Conservation (phyloP, 2,329 filamentous ascomycete species). For the Pseudovirgaria hyperparasitica region DNA sequence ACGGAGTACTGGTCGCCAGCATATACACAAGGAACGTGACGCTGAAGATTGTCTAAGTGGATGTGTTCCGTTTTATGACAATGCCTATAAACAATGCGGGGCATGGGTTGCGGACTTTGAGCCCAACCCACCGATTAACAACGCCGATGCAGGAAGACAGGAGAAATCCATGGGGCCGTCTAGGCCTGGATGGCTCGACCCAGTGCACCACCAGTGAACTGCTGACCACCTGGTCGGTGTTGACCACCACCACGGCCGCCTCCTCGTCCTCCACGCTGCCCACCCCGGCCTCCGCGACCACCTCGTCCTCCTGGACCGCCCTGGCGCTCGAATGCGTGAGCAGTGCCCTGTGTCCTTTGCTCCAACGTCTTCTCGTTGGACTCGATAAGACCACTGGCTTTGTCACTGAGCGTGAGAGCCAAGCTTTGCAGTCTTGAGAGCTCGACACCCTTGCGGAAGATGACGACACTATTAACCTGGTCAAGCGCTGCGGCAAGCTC, state of each 20-base stretch:
- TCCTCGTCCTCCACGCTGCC: conserved; percentile 50
- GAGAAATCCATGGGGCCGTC: too few species aligned
- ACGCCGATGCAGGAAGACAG: too few species aligned
- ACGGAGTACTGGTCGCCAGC: conserved; percentile 90
- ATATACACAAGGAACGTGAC: conserved; percentile 50
- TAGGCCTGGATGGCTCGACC: conserved; percentile 43
- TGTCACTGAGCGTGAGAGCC: conserved; percentile 87
- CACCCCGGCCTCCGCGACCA: conserved; percentile 42
- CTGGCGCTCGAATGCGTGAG: conserved; percentile 90
- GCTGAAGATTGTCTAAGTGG: too few species aligned
- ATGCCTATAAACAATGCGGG: not conserved
- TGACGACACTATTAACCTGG: conserved; percentile 92
- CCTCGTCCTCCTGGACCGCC: conserved; percentile 62
- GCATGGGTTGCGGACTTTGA: not conserved
- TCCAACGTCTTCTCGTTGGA: conserved; percentile 94
- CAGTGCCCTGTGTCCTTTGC: conserved; percentile 89
- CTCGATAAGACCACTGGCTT: conserved; percentile 92
- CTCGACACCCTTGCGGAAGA: conserved; percentile 99
- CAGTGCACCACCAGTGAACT: conserved; percentile 71
- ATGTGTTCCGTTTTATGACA: too few species aligned
- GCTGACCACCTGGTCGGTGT: conserved; percentile 57
- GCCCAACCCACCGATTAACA: not conserved
- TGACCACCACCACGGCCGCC: conserved; percentile 45
- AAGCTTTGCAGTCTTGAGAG: conserved; percentile 90
- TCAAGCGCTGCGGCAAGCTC: conserved; percentile 92